Conservation (phyloP, 1,139 yeast species). For the Suhomyces panamericanus region DNA sequence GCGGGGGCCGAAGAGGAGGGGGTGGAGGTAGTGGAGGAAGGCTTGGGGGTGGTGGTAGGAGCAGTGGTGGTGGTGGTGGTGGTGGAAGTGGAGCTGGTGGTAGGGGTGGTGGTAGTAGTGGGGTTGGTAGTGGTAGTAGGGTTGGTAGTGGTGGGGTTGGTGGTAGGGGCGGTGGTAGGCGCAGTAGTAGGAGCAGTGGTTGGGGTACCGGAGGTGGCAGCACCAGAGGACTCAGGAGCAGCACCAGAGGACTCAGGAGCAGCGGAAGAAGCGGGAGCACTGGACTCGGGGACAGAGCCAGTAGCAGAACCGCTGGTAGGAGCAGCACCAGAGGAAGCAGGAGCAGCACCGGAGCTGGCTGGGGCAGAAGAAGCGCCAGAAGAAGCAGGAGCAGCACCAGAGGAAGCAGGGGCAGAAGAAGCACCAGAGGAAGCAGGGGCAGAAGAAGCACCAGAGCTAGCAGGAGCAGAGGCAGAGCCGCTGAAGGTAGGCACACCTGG, state of each 20-base stretch:
- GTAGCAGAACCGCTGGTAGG: conserved; percentile 8
- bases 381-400: conserved; percentile 13
- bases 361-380: conserved; percentile 8
- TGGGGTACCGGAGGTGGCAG: conserved; percentile 5
- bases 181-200: conserved; percentile 15
- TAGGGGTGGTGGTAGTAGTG: background rate
- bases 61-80: conserved; percentile 5
- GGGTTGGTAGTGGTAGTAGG: background rate
- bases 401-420: conserved; percentile 2
- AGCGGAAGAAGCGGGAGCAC: background rate
- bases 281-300: no score
- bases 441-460: conserved; percentile 2
- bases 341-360: conserved; percentile 8
- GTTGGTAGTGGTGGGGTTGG: background rate
- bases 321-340: conserved; percentile 15
- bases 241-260: conserved; percentile 8
- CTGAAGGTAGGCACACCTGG: conserved; percentile 11
- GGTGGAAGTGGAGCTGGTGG: background rate
- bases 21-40: conserved; percentile 2
- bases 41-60: background rate
- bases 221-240: conserved; percentile 2
- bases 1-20: conserved; percentile 2
- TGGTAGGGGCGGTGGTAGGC: conserved; percentile 7
- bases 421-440: conserved; percentile 6
- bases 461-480: conserved; percentile 8